Evolutionary conservation across 192 early-diverging fungal genomes (phyloP), one percentile per base, ranked within the genome.

Genomic region (Coemansia umbellata): DNA sequence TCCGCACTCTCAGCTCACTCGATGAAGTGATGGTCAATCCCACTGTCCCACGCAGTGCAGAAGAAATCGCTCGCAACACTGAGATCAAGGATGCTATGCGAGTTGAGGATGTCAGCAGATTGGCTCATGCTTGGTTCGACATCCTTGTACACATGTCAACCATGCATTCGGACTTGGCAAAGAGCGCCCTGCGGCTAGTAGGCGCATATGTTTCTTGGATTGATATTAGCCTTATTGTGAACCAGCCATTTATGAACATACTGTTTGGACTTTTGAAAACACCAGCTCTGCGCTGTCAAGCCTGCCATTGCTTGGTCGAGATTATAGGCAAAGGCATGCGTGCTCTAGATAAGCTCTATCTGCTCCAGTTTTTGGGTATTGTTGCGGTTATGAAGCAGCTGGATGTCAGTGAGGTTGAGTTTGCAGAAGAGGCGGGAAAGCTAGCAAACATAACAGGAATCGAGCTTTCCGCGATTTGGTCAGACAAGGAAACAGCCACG

Each of bases 141-240:
- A 61, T 94, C 14, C 60, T 97, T 47, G 67, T 74, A 28, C 81
- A 83, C 27, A 33, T 78, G 65, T 63, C 69, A 2, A 53, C 63
- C 14, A 77, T 78, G 10, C 78, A 81, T 39, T 69, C 81, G 1
- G 81, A 82, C 18, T 82, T 93, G 48, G 87, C 87, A 23, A 70
- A 79, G 50, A 54, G 73, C 39, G 77, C 81, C 8, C 72, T 97
- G 40, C 83, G 79, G 22, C 79, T 90, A 39, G 83, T 94, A 54
- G 92, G 89, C 31, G 78, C 81, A 27, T 98, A 95, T 81, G 87
- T 94, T n/a, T 85, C 88, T 14, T 98, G 95, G 95, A 90, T 96
- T 48, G 92, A 96, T 58, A 93, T 96, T 37, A 88, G 85, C 18
- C 80, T 96, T 21, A 82, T 98, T 45, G 87, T 91, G 41, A 91